Conservation (phyloP, 2,329 filamentous ascomycete genomes). For the Neofusicoccum cordaticola region DNA sequence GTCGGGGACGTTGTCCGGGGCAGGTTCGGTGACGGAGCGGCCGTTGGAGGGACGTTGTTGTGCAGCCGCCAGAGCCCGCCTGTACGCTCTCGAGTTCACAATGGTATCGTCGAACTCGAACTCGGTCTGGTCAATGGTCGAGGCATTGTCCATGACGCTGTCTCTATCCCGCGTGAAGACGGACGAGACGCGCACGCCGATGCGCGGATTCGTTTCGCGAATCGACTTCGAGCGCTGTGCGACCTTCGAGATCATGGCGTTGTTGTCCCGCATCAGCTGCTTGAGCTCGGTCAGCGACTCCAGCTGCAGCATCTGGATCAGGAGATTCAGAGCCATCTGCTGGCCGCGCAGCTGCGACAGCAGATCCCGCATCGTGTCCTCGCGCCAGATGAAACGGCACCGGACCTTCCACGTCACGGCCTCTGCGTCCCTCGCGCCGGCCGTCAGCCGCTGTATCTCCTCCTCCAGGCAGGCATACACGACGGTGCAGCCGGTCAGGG, state of each 20-base stretch:
- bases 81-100: slow-evolving; percentile 32
- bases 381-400: slow-evolving; percentile 31
- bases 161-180: slow-evolving; percentile 22
- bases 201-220: slow-evolving; percentile 27
- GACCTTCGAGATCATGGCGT: slow-evolving; percentile 27
- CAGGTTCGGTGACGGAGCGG: background rate
- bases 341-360: slow-evolving; percentile 34
- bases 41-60: background rate
- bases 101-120: slow-evolving; percentile 34
- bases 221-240: slow-evolving; percentile 28
- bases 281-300: slow-evolving; percentile 34
- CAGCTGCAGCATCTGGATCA: slow-evolving; percentile 36
- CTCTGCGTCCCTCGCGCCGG: slow-evolving; percentile 23
- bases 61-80: slow-evolving; percentile 27
- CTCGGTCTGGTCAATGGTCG: slow-evolving; percentile 24
- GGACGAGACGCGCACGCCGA: slow-evolving; percentile 26
- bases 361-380: slow-evolving; percentile 34
- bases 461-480: slow-evolving; percentile 34
- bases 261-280: slow-evolving; percentile 30
- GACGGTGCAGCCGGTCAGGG: slow-evolving; percentile 32
- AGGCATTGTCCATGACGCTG: slow-evolving; percentile 20
- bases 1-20: background rate
- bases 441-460: slow-evolving; percentile 28
- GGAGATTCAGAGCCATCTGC: slow-evolving; percentile 30
- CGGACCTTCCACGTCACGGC: slow-evolving; percentile 26